These are phyloP conservation scores for Nadsonia starkeyi-henricii DNA, from an alignment of 1,139 yeast species.

Conservation along the genomic window DNA sequence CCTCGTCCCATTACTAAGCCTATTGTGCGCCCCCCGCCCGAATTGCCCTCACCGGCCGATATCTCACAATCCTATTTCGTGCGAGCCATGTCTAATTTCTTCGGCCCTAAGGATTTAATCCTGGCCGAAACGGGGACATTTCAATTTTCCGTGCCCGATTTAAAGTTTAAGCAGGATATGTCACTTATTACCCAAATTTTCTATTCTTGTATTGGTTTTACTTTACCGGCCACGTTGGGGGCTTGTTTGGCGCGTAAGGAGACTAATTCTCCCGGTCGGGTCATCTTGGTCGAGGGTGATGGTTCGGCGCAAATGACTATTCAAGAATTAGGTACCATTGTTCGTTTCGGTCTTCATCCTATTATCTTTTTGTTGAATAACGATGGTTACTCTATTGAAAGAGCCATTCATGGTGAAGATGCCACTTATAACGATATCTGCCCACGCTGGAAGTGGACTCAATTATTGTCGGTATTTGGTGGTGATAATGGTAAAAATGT, in stretches of 20 bases:
- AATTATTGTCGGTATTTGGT: slow-evolving; percentile 54
- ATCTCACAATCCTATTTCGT: slow-evolving; percentile 27
- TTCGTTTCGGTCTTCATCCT: slow-evolving; percentile 46
- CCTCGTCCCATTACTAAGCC: slow-evolving; percentile 13
- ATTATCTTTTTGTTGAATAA: slow-evolving; percentile 63
- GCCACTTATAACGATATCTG: slow-evolving; percentile 69
- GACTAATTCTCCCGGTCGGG: slow-evolving; percentile 30
- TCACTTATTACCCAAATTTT: slow-evolving; percentile 49
- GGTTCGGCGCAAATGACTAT: slow-evolving; percentile 88
- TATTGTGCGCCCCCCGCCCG: slow-evolving; percentile 8
- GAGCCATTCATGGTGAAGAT: slow-evolving; percentile 65
- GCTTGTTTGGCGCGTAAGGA: slow-evolving; percentile 58
- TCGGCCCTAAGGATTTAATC: slow-evolving; percentile 50
- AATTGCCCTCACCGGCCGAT: slow-evolving; percentile 13
- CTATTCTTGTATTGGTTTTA: slow-evolving; percentile 77
- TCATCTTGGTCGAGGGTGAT: slow-evolving; percentile 69
- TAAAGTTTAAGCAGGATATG: slow-evolving; percentile 39
- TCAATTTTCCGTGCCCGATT: slow-evolving; percentile 55
- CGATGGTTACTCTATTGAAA: slow-evolving; percentile 76
- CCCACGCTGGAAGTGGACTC: slow-evolving; percentile 66
- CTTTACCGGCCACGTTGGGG: slow-evolving; percentile 75
- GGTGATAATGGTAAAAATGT: slow-evolving; percentile 34
- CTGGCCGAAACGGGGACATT: slow-evolving; percentile 71
- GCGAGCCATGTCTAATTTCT: slow-evolving; percentile 19
- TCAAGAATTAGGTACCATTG: slow-evolving; percentile 53